Evolutionary conservation across 148 eudicot genomes (phyloP).

Genomic region (Camellia sinensis): DNA sequence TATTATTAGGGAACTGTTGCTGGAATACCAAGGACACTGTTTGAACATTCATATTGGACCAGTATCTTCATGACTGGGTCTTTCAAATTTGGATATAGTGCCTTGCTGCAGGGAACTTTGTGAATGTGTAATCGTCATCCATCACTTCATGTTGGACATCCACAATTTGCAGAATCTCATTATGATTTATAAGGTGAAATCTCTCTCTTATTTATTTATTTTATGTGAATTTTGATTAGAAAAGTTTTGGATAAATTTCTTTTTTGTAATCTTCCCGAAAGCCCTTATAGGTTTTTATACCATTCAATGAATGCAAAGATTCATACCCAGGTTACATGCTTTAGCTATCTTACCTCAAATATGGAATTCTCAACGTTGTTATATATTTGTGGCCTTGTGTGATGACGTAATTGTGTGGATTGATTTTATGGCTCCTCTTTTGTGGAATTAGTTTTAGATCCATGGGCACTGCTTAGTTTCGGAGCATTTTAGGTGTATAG

Average conservation of each 20-base stretch:
- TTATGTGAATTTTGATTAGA: neutral
- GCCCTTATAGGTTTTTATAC: neutral
- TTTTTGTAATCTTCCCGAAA: no score
- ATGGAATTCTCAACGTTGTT: neutral
- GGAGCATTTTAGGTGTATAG: neutral
- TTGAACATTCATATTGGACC: neutral
- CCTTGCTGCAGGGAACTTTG: neutral
- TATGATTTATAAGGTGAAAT: conserved; percentile 4
- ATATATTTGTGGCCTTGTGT: no score
- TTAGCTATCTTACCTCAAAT: neutral
- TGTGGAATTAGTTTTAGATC: neutral
- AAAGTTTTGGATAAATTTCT: no score
- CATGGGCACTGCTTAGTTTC: neutral
- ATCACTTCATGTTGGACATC: neutral
- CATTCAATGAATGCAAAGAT: neutral
- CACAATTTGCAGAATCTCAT: neutral
- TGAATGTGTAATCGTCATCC: no score
- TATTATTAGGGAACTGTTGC: no score
- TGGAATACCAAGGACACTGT: no score
- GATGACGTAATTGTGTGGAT: no score
- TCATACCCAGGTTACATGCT: neutral
- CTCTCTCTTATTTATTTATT: neutral
- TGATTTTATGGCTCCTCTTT: no score
- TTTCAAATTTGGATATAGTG: neutral
- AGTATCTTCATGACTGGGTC: neutral